Evolutionary conservation across 106 monocot genomes (phyloP), one percentile per base, ranked within the genome.

Genomic region (Alisma plantagoaquatica): DNA sequence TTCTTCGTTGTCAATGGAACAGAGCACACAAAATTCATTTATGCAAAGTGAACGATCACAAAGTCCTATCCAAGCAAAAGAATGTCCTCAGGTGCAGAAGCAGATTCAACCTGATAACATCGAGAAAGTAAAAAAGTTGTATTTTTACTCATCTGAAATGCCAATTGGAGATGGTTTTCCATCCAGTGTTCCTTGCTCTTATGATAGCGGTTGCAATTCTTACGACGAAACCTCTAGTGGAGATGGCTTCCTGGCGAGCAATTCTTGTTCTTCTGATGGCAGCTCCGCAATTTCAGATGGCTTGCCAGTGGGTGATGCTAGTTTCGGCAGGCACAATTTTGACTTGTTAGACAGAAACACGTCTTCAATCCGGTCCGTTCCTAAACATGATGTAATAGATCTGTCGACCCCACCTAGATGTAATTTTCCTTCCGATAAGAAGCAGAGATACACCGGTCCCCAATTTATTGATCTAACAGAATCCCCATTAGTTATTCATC

Each of bases 401-500:
- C 47, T 87, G 29, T 49, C 53, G 10, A 75, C 77, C 11, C 86
- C 86, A 41, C 41, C 59, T 27, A 79, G 58, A 29, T 57, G 49
- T 49, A 29, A 32, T 10, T 31, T 57, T 16, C 20, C 26, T 19
- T 52, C 31, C 19, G 26, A 46, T 27, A 62, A 28, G 19, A 82
- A 68, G 53, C 43, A 46, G 19, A 23, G 27, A 33, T 41, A n/a
- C 22, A 56, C 50, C 16, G 23, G 22, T 28, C 52, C 56, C 2
- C 54, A 62, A 8, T 47, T 82, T 2, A 63, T 87, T 33, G 87
- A 87, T 63, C 53, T 87, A 22, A 87, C 87, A 1, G 74, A 55
- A 22, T 87, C 81, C 6, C 35, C 35, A 7, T 38, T 14, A 38
- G 35, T 38, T 6, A 38, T 38, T 38, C 14, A 38, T 14, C 14